Evolutionary conservation across 2,329 filamentous ascomycete genomes (phyloP).

Genomic region (Verticillium nonalfalfae): DNA sequence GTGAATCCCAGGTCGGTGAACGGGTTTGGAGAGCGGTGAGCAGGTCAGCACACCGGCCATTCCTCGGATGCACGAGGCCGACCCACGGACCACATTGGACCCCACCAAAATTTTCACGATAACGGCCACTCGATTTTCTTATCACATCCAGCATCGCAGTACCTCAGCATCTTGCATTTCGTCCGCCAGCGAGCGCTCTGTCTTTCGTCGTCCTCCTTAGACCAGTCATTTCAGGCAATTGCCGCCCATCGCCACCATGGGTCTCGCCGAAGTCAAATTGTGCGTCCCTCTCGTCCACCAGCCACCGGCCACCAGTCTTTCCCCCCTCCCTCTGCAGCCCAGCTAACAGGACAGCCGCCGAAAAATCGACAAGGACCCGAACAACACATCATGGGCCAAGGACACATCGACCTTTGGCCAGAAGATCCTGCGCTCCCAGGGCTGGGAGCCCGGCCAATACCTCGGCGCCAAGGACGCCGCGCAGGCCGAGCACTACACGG

Average conservation of each 20-base stretch:
- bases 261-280: slow-evolving; percentile 1
- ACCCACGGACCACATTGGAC: neutral
- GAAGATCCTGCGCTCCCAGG: slow-evolving; percentile 79
- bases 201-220: neutral
- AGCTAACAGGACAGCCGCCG: slow-evolving; percentile 25
- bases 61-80: neutral
- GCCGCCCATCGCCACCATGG: neutral
- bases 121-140: neutral
- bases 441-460: slow-evolving; percentile 81
- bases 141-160: neutral
- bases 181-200: neutral
- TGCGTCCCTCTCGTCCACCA: neutral
- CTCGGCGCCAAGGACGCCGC: slow-evolving; percentile 72
- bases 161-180: too few relatives aligned
- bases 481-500: slow-evolving; percentile 70
- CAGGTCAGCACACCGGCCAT: neutral
- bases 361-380: slow-evolving; percentile 85
- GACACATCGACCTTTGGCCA: slow-evolving; percentile 82
- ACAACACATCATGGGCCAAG: slow-evolving; percentile 89
- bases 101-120: slow-evolving; percentile 1
- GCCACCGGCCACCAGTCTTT: neutral
- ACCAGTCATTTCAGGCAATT: neutral
- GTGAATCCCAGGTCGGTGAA: neutral
- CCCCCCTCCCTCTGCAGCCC: neutral
- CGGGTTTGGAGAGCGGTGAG: neutral